These are phyloP conservation scores for Limnanthes douglasii DNA, from an alignment of 345 rosid genomes.

Conservation along the genomic window DNA sequence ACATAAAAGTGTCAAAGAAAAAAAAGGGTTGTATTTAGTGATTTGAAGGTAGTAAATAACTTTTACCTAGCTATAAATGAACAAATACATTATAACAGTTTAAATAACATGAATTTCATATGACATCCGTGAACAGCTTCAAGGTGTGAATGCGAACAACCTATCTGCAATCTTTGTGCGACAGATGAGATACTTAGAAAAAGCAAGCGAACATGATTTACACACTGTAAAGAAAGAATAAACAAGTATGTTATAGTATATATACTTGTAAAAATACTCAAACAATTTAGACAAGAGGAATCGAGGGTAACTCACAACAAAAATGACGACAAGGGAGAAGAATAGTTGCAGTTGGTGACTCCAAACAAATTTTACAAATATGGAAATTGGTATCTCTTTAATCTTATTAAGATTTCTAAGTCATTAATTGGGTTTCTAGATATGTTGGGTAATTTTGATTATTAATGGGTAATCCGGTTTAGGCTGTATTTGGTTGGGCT, in stretches of 20 bases:
- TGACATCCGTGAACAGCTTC: slow-evolving; percentile 18
- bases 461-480: too few species aligned
- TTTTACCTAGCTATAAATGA: too few species aligned
- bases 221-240: slow-evolving; percentile 50
- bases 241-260: too few species aligned
- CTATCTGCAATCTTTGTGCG: slow-evolving; percentile 90
- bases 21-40: too few species aligned
- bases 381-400: slow-evolving; percentile 86
- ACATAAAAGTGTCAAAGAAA: too few species aligned
- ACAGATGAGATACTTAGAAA: slow-evolving; percentile 94
- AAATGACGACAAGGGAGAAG: slow-evolving; percentile 99
- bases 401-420: too few species aligned
- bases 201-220: slow-evolving; percentile 95
- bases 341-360: slow-evolving; percentile 90
- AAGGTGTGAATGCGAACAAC: slow-evolving; percentile 89
- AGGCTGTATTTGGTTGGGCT: too few species aligned
- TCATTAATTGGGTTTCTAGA: too few species aligned
- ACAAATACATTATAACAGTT: neutral
- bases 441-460: too few species aligned
- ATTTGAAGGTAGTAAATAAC: neutral
- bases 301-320: slow-evolving; percentile 52
- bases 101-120: slow-evolving; percentile 16
- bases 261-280: neutral
- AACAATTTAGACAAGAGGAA: neutral
- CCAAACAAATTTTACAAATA: slow-evolving; percentile 94